Evolutionary conservation across 164 flowering plant genomes (phyloP).

Genomic region (Magnolia officinalis): DNA sequence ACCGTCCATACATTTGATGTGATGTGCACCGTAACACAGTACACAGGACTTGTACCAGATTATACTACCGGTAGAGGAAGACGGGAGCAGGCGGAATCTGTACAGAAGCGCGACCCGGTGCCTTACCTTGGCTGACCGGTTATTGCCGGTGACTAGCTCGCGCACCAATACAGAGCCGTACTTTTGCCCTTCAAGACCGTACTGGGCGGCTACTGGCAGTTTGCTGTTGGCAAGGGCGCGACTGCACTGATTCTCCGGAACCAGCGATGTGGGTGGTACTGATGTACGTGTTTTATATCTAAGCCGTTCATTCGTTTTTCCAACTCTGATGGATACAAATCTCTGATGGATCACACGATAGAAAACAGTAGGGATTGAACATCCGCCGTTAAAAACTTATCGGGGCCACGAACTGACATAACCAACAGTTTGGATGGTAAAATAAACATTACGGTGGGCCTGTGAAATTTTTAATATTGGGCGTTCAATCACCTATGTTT

Average conservation of each 20-base stretch:
- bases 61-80: not conserved
- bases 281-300: not conserved
- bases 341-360: too few relatives aligned
- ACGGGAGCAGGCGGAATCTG: not conserved
- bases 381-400: too few relatives aligned
- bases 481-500: too few relatives aligned
- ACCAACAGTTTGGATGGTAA: too few relatives aligned
- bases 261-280: not conserved
- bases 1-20: not conserved
- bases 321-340: too few relatives aligned
- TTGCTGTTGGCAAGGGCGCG: not conserved
- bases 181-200: not conserved
- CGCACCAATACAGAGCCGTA: not conserved
- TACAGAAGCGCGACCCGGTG: not conserved
- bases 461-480: too few relatives aligned
- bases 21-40: not conserved
- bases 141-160: not conserved
- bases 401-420: too few relatives aligned
- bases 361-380: too few relatives aligned
- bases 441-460: too few relatives aligned
- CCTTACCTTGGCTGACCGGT: not conserved
- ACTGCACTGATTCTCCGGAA: not conserved
- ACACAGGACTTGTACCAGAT: not conserved
- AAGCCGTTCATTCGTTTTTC: too few relatives aligned
- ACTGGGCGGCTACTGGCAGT: not conserved